Evolutionary conservation across 441 rosid genomes (phyloP).

Genomic region (Euphorbia celastroides): DNA sequence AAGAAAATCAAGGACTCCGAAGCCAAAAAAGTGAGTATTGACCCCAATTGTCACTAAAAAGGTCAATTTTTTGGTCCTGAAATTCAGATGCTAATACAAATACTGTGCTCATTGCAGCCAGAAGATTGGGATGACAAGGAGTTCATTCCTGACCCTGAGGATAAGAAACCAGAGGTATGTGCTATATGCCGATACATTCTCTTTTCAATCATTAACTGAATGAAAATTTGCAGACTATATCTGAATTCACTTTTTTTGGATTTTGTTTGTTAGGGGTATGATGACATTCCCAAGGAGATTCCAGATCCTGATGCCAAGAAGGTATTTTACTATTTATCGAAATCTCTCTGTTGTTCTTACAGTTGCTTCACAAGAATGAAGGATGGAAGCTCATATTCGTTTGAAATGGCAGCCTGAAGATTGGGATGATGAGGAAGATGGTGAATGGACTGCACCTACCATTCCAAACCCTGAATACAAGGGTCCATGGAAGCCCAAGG

Average conservation of each 20-base stretch:
- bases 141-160: slow-evolving; percentile 87
- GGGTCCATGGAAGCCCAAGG: slow-evolving; percentile 91
- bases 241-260: not conserved
- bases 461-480: slow-evolving; percentile 89
- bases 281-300: slow-evolving; percentile 90
- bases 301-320: slow-evolving; percentile 76
- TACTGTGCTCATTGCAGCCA: slow-evolving; percentile 47
- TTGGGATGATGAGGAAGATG: slow-evolving; percentile 97
- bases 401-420: slow-evolving; percentile 65
- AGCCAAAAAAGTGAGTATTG: slow-evolving; percentile 63
- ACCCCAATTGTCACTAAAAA: not conserved
- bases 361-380: not conserved
- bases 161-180: slow-evolving; percentile 75
- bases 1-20: slow-evolving; percentile 86
- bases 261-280: slow-evolving; percentile 49
- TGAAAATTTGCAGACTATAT: not conserved
- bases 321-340: slow-evolving; percentile 49
- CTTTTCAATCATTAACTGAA: not conserved
- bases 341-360: not conserved
- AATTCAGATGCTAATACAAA: slow-evolving; percentile 8
- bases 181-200: not conserved
- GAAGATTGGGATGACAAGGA: slow-evolving; percentile 97
- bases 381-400: slow-evolving; percentile 11
- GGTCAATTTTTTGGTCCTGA: not conserved
- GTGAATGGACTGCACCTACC: slow-evolving; percentile 89